Percentiles rank a stretch among this genome's conserved stretches.
Conservation (phyloP, 2,329 filamentous ascomycete species). For the Fusarium sp. region DNA sequence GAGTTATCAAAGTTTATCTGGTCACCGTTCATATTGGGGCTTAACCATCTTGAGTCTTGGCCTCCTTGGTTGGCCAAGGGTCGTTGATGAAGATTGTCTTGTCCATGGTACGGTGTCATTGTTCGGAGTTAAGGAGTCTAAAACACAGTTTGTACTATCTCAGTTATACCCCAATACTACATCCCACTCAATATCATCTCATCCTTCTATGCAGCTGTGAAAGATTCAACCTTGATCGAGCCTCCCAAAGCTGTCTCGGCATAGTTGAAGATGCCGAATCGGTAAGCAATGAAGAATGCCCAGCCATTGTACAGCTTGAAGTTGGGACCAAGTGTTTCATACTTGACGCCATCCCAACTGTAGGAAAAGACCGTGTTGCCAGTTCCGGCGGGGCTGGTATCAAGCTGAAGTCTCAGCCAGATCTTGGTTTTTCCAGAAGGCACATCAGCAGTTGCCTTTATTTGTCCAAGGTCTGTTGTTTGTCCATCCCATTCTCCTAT, state of each 20-base stretch:
- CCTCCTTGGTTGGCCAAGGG: not conserved
- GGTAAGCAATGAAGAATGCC: constrained; percentile 59
- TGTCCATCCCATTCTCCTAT: constrained; percentile 46
- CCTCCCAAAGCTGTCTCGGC: constrained; percentile 56
- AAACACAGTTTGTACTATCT: not conserved
- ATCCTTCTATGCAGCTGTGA: constrained; percentile 10
- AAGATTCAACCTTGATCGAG: constrained; percentile 27
- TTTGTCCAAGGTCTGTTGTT: constrained; percentile 25
- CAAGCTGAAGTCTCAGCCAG: constrained; percentile 39
- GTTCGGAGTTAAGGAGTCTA: not conserved
- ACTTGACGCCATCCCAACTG: constrained; percentile 28
- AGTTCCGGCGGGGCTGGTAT: constrained; percentile 36
- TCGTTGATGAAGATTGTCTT: too few species aligned
- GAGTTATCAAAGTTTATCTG: not conserved
- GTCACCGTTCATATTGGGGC: not conserved
- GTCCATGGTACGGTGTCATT: not conserved
- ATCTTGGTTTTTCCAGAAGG: constrained; percentile 29
- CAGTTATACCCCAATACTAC: not conserved
- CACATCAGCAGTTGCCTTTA: constrained; percentile 34
- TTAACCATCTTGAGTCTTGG: not conserved
- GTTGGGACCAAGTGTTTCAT: constrained; percentile 42
- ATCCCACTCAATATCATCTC: not conserved
- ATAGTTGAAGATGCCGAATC: constrained; percentile 61
- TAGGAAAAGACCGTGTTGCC: constrained; percentile 33
- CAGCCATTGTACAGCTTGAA: constrained; percentile 54